Conservation (phyloP, 306 rosid species). For the Fagus sylvatica region DNA sequence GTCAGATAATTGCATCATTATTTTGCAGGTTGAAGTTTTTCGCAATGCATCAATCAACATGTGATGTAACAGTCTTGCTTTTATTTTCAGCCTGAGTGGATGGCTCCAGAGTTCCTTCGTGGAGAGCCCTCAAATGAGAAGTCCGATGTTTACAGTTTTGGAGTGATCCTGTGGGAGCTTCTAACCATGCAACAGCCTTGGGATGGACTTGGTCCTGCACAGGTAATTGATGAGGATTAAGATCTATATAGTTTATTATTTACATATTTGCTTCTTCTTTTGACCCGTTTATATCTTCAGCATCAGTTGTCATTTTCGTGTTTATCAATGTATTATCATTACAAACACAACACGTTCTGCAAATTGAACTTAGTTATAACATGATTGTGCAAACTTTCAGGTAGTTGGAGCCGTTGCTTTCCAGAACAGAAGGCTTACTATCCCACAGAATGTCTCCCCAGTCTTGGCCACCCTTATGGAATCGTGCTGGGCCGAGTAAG, state of each 20-base stretch:
- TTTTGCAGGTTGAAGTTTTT: slow-evolving; percentile 45
- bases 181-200: slow-evolving; percentile 93
- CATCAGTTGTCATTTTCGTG: not conserved
- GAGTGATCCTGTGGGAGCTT: slow-evolving; percentile 95
- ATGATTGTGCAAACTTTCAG: slow-evolving; percentile 43
- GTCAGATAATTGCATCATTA: slow-evolving; percentile 39
- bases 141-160: slow-evolving; percentile 94
- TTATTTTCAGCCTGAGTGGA: slow-evolving; percentile 97
- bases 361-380: not conserved
- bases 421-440: slow-evolving; percentile 79
- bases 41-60: slow-evolving; percentile 37
- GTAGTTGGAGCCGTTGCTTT: slow-evolving; percentile 98
- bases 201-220: slow-evolving; percentile 88
- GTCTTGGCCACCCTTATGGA: slow-evolving; percentile 78
- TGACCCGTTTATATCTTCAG: not conserved
- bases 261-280: slow-evolving; percentile 2
- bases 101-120: slow-evolving; percentile 99
- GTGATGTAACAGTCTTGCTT: slow-evolving; percentile 49
- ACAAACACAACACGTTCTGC: not conserved
- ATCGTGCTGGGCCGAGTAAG: slow-evolving; percentile 98
- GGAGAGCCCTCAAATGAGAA: slow-evolving; percentile 97
- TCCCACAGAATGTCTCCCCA: slow-evolving; percentile 77
- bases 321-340: not conserved
- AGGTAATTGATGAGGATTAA: slow-evolving; percentile 48
- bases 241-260: not conserved